Evolutionary conservation across 1,284 basidiomycete species (phyloP).

Genomic region (Microbotryum violaceum): DNA sequence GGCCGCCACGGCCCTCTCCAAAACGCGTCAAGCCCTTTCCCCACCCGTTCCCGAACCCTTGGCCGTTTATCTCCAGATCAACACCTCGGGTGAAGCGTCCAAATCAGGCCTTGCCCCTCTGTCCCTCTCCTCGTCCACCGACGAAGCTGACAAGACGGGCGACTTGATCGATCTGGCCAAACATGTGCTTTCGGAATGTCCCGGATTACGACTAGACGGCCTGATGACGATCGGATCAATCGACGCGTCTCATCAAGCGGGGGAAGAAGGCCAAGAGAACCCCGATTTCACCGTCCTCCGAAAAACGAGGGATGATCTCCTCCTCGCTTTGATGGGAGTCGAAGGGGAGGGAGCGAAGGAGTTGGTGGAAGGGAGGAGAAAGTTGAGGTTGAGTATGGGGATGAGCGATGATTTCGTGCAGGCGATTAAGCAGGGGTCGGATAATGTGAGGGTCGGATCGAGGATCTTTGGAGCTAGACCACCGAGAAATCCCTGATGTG

Average conservation of each 20-base stretch:
- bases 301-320: conserved; percentile 54
- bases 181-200: conserved; percentile 66
- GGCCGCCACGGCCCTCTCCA: conserved; percentile 74
- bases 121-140: conserved; percentile 34
- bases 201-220: conserved; percentile 65
- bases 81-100: conserved; percentile 82
- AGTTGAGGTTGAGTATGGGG: conserved; percentile 83
- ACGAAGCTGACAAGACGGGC: conserved; percentile 36
- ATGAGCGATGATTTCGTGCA: conserved; percentile 94
- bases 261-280: conserved; percentile 55
- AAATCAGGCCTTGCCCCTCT: conserved; percentile 79
- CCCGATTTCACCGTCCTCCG: conserved; percentile 71
- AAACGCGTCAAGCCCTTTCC: conserved; percentile 55
- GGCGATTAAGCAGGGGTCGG: conserved; percentile 73
- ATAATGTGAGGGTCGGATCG: conserved; percentile 84
- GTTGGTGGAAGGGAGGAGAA: conserved; percentile 49
- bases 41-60: conserved; percentile 47
- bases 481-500: background rate
- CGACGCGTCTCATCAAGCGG: conserved; percentile 55
- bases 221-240: conserved; percentile 95
- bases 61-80: conserved; percentile 81
- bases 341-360: conserved; percentile 41
- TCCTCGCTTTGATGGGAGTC: conserved; percentile 39
- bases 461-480: conserved; percentile 68
- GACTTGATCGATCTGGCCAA: conserved; percentile 61